Percentiles rank a stretch among this genome's conserved stretches.
phyloP scores from a whole-genome alignment of 495 filamentous ascomycete genomes.

The Diplogelasinospora grovesii region DNA sequence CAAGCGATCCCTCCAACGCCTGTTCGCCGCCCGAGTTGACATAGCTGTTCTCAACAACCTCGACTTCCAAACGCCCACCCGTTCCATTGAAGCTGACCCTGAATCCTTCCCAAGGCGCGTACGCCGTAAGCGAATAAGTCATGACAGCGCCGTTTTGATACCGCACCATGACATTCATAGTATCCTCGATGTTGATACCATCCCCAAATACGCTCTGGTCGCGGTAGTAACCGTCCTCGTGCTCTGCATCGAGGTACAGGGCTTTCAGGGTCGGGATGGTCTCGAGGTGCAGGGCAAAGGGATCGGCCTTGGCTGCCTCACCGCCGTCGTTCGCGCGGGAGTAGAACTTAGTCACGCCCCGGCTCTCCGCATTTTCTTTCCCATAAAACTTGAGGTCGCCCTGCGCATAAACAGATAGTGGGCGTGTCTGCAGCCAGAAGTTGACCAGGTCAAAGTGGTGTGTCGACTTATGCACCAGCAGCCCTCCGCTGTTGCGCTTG shows the following conservation, averaged over 20 bases:
- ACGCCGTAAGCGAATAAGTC: conserved; percentile 42
- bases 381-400: conserved; percentile 44
- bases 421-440: conserved; percentile 43
- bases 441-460: conserved; percentile 48
- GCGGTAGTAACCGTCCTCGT: conserved; percentile 52
- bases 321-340: conserved; percentile 31
- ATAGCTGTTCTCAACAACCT: conserved; percentile 45
- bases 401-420: conserved; percentile 38
- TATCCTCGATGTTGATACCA: conserved; percentile 55
- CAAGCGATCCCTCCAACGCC: conserved; percentile 35
- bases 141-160: conserved; percentile 47
- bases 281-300: conserved; percentile 48
- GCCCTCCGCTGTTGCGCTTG: conserved; percentile 48
- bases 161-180: conserved; percentile 51
- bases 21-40: conserved; percentile 43
- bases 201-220: conserved; percentile 55
- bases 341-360: conserved; percentile 35
- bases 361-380: conserved; percentile 37
- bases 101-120: conserved; percentile 45
- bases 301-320: conserved; percentile 28
- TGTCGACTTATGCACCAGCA: conserved; percentile 45
- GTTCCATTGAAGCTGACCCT: conserved; percentile 42
- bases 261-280: conserved; percentile 43
- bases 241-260: conserved; percentile 52
- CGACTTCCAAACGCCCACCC: conserved; percentile 37